Evolutionary conservation across 169 alveolate species (phyloP), one percentile per base, ranked within the genome.

Genomic region (Theileria orientalis): DNA sequence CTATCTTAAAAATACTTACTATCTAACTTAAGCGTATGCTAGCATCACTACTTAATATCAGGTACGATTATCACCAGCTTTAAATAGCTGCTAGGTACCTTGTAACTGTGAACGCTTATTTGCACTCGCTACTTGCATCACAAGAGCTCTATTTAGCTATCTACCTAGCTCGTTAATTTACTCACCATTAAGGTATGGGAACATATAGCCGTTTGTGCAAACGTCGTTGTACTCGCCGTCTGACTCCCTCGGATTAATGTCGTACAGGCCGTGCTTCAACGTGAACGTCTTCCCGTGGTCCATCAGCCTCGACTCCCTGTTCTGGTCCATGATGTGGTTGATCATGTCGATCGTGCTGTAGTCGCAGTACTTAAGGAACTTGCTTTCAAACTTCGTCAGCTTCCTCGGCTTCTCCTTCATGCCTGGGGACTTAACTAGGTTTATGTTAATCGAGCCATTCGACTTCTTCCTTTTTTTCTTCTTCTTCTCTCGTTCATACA

Each of bases 281-380:
- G 41, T 13, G 33, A 13, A 54, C 11, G n/a, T n/a, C n/a, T 54
- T 54, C 33, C 63, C 63, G 33, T 54, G 63, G 11, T 54, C 63
- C 11, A 16, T 13, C 13, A 19, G 11, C n/a, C 33, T 54, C 23
- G 63, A 1, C n/a, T 54, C 63, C 27, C 63, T 25, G 33, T 42
- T 42, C 3, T 61, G n/a, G 30, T 37, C 56, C 3, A 61, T 61
- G 23, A 61, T 33, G 3, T 61, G 21, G 32, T 61, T 16, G 32
- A 61, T 61, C 56, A 61, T 37, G 19, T 61, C 70, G 13, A 40
- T 19, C 42, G 70, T 61, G 29, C 70, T 33, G 56, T 21, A 42
- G 11, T 61, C 32, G 59, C 33, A 21, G 52, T 61, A 61, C 16
- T 37, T 40, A 2, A 40, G 32, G 56, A 61, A 32, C 19, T 61